These are phyloP conservation scores for Yamadazyma spencermartinsiae DNA, from an alignment of 1,139 yeast species.

Conservation along the genomic window DNA sequence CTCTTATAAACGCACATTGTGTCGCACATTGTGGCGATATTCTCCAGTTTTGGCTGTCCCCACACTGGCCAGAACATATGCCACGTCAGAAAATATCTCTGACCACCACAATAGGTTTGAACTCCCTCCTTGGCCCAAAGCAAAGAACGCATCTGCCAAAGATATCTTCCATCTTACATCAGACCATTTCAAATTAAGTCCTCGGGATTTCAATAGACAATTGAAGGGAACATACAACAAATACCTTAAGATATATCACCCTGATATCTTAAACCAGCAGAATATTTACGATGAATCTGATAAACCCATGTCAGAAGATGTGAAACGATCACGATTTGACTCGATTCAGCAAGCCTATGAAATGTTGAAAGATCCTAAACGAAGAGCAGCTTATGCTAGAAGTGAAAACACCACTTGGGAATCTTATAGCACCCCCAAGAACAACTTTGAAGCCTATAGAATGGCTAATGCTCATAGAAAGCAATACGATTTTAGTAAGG, in stretches of 20 bases:
- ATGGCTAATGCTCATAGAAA: constrained; percentile 41
- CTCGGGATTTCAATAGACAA: constrained; percentile 38
- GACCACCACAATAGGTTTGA: constrained; percentile 22
- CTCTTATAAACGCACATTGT: no score
- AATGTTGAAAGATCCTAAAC: constrained; percentile 57
- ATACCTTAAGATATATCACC: constrained; percentile 82
- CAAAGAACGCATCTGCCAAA: constrained; percentile 67
- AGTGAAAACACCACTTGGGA: constrained; percentile 31
- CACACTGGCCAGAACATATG: constrained; percentile 8
- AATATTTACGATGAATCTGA: constrained; percentile 28
- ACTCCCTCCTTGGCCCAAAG: constrained; percentile 57
- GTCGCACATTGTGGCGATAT: no score
- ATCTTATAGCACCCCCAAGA: constrained; percentile 21
- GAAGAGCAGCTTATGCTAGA: constrained; percentile 34
- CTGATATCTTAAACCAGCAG: constrained; percentile 55
- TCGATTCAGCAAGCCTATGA: constrained; percentile 73
- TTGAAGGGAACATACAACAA: constrained; percentile 60
- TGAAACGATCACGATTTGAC: constrained; percentile 64
- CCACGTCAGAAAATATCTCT: constrained; percentile 11
- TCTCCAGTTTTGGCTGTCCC: background rate
- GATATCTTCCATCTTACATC: constrained; percentile 58
- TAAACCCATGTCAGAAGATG: constrained; percentile 29
- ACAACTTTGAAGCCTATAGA: constrained; percentile 37
- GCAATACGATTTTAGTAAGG: constrained; percentile 31
- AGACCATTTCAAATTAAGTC: constrained; percentile 21